Conservation (phyloP, 2,329 filamentous ascomycete genomes). For the Cadophora sp. region DNA sequence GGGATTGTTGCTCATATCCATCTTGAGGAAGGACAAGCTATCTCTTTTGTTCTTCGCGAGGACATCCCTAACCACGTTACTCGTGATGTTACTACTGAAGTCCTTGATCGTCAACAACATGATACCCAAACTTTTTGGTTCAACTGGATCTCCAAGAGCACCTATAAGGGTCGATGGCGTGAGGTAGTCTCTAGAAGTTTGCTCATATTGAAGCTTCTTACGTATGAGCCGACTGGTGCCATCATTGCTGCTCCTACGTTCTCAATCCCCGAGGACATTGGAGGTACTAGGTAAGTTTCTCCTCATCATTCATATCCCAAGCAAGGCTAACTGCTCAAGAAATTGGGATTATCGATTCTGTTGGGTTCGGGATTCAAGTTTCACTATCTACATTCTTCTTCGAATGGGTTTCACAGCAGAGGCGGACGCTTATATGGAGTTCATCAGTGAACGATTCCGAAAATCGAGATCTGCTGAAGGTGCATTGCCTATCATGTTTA, state of each 20-base stretch:
- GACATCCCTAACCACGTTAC: constrained; percentile 65
- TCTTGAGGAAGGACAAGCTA: constrained; percentile 69
- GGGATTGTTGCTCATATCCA: constrained; percentile 65
- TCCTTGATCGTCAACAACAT: constrained; percentile 69
- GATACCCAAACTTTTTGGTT: constrained; percentile 77
- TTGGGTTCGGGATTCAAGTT: constrained; percentile 80
- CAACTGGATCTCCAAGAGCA: constrained; percentile 74
- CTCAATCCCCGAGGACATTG: constrained; percentile 77
- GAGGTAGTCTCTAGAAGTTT: constrained; percentile 75
- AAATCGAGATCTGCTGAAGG: constrained; percentile 65
- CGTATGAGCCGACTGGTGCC: constrained; percentile 79
- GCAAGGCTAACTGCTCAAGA: constrained; percentile 38
- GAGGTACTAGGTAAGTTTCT: constrained; percentile 57
- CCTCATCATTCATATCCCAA: too few species aligned
- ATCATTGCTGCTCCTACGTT: constrained; percentile 81
- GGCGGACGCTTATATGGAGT: constrained; percentile 79
- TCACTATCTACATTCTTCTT: constrained; percentile 79
- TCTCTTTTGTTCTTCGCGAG: constrained; percentile 73
- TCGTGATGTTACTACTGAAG: constrained; percentile 60
- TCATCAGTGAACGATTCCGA: constrained; percentile 75
- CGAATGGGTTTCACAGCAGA: constrained; percentile 78
- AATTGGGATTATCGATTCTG: constrained; percentile 80
- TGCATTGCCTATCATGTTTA: constrained; percentile 81
- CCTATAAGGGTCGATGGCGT: constrained; percentile 74
- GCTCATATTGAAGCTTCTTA: constrained; percentile 78